Base-by-base conservation (phyloP, 257 asterid genomes). In the Ilex asprella region DNA sequence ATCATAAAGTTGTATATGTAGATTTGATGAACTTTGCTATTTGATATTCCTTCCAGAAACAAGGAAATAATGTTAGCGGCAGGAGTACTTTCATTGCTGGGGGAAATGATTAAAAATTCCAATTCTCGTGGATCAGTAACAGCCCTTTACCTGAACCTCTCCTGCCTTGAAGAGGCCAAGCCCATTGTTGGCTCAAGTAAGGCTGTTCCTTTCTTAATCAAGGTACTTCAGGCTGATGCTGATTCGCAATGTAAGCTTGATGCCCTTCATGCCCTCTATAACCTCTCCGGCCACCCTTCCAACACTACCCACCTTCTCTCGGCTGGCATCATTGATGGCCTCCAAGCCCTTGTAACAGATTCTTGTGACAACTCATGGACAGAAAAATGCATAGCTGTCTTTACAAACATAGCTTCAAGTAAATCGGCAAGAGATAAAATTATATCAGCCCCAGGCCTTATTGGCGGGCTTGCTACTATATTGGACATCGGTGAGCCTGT, bases 131-230 rank as follows among this genome's bases (percentile, higher is more conserved):
- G 79, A 70, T 92, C 96, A 39, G 84, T 93, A 52, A 85, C 97
- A 2, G 99, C 99, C 56, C 96, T 93, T 53, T 93, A 86, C 83
- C 76, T 93, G 39, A 93, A 93, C 67, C 91, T 89, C 21, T 93
- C 97, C 53, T 84, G 94, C 70, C 94, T 87, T 9, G 97, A 93
- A 67, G 95, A 85, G 68, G 99, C 96, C 57, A 93, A 89, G 75
- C 79, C 86, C 64, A 51, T 81, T 6, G 84, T 93, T 29, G 97
- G 97, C 59, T 78, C 94, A 31, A 65, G 86, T 2, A 80, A 79
- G 59, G 95, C 94, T 6, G 85, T 84, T 59, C 90, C 95, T 31
- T 93, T 93, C 88, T 74, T 93, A 80, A 73, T 89, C 63, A 65
- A 71, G 70, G 82, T 89, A 65, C 92, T 93, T 16, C 76, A 73